These are phyloP conservation scores for Eucalyptus curtisii DNA, from an alignment of 345 rosid genomes.

Conservation along the genomic window DNA sequence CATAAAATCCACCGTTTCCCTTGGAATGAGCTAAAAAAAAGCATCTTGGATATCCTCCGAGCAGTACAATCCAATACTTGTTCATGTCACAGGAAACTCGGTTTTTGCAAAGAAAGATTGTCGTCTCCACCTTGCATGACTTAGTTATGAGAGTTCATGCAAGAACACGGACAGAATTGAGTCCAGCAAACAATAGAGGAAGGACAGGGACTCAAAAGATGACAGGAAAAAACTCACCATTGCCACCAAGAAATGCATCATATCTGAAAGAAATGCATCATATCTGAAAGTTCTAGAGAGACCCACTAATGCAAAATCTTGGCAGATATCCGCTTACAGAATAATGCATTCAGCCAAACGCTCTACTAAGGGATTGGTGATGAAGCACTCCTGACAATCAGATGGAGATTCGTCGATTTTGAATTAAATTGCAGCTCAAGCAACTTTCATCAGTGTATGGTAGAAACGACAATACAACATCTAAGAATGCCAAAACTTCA, in stretches of 20 bases:
- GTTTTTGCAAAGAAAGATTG: background rate
- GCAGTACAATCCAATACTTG: background rate
- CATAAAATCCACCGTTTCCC: background rate
- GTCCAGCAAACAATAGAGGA: background rate
- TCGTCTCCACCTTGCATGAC: background rate
- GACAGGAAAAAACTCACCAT: background rate
- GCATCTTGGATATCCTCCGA: background rate
- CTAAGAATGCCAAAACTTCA: background rate
- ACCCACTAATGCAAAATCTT: background rate
- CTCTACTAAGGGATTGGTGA: background rate
- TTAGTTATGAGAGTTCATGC: background rate
- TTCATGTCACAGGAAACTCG: background rate
- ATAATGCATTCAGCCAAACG: background rate
- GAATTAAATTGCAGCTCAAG: background rate
- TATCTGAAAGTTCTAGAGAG: background rate
- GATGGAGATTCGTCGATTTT: background rate
- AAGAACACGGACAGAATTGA: background rate
- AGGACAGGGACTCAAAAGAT: background rate
- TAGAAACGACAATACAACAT: background rate
- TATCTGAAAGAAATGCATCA: background rate
- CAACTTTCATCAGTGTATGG: background rate
- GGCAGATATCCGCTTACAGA: background rate
- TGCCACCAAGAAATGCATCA: background rate
- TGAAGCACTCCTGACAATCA: background rate
- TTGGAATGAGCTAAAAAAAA: background rate